These are phyloP conservation scores for Homolaphlyctis polyrhiza DNA, from an alignment of 371 early-diverging fungal species.

Conservation along the genomic window DNA sequence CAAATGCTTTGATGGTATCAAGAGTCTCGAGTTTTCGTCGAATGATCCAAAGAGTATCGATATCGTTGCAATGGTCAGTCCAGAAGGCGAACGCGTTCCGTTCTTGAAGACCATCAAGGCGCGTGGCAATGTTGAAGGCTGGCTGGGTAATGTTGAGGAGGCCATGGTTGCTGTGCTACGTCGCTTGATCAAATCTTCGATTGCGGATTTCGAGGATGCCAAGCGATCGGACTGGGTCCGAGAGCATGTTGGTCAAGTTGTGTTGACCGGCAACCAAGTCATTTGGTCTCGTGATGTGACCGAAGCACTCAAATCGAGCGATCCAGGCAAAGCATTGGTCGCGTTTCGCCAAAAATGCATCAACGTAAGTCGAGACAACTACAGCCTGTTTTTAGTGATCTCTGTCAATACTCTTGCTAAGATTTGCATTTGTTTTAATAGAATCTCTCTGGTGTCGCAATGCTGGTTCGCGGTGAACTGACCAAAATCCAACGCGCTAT, in stretches of 20 bases:
- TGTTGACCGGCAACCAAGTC: conserved; percentile 48
- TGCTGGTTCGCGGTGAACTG: conserved; percentile 48
- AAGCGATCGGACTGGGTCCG: conserved; percentile 46
- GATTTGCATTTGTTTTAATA: not conserved
- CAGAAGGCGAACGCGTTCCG: conserved; percentile 49
- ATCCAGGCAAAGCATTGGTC: conserved; percentile 29
- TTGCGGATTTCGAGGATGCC: conserved; percentile 40
- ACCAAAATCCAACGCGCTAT: conserved; percentile 46
- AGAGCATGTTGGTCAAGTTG: conserved; percentile 49
- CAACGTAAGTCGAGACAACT: too few species aligned
- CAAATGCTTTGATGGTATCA: conserved; percentile 57
- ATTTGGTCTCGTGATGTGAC: conserved; percentile 45
- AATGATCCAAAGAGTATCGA: conserved; percentile 47
- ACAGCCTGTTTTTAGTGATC: not conserved
- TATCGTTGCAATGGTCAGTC: conserved; percentile 48
- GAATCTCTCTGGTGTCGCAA: conserved; percentile 41
- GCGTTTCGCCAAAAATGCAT: conserved; percentile 33
- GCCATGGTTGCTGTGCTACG: conserved; percentile 45
- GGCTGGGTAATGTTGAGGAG: conserved; percentile 55
- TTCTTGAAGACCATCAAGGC: conserved; percentile 51
- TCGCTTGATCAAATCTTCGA: conserved; percentile 36
- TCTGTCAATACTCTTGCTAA: too few species aligned
- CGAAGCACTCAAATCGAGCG: conserved; percentile 34
- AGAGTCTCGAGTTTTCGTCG: conserved; percentile 45
- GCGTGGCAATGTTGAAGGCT: conserved; percentile 52